Base-by-base conservation (phyloP, 2,329 filamentous ascomycete genomes). In the Tothia fuscella region DNA sequence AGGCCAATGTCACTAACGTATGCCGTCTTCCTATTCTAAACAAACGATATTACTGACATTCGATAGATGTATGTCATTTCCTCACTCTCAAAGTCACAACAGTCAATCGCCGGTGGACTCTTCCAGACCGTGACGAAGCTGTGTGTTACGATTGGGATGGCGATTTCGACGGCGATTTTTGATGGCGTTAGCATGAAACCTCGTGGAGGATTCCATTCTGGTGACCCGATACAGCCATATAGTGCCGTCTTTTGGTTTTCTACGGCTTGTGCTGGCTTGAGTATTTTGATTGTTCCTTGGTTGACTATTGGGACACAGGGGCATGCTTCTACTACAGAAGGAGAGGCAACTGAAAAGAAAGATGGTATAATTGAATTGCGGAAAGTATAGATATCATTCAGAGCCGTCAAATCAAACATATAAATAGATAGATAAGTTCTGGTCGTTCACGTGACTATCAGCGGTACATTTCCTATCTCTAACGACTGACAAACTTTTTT, bases 1-100 rank as follows among this genome's bases (percentile, higher is more conserved):
- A 82, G 44, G 82, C 82, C 56, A 80, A 81, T 46, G 78, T 82
- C 17, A 71, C 74, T 3, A 82, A 83, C 50, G 72, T 77, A 54
- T 50, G 70, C 59, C 24, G 10, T 13, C 17, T 19, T 16, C 17
- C 14, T 19, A 7, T 13, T 7, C 31, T 34, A 16, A 34, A 9
- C 14, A 9, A 16, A 34, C 13, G 17, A 16, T 16, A 13, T 9
- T 34, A 16, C 31, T 34, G 17, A 34, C 12, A 13, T 34, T 9
- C 7, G 6, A 3, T 45, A 78, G 68, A 78, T 82, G 70, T 82
- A 82, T 48, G 77, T 82, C 41, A 74, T 81, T 66, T 76, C 74
- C 3, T 74, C 73, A 0, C 68, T 82, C 40, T 75, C 76, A 0
- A 56, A 63, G 1, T 63, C 71, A n/a, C 72, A 80, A 48, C 76